Percentiles rank a stretch among this genome's conserved stretches.
These are phyloP conservation scores for Martiniozyma asiatica DNA, from an alignment of 1,139 yeast species.

Conservation along the genomic window DNA sequence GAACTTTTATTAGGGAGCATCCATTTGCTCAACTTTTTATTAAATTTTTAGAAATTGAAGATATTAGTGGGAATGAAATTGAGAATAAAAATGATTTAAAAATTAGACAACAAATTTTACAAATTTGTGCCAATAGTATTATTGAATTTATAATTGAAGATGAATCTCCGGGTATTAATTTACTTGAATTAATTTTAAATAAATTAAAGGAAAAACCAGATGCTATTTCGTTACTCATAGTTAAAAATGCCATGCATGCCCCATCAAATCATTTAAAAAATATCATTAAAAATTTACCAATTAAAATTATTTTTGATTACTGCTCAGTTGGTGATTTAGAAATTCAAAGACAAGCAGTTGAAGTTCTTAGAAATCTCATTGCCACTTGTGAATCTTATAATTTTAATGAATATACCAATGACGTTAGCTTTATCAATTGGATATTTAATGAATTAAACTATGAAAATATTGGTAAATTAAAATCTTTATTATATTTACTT, in stretches of 20 bases:
- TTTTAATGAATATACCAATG: too few relatives aligned
- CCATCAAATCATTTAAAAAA: too few relatives aligned
- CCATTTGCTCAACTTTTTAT: conserved; percentile 39
- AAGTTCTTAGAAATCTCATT: conserved; percentile 51
- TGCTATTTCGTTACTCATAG: too few relatives aligned
- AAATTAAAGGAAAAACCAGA: too few relatives aligned
- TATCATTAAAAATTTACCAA: too few relatives aligned
- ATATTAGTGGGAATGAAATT: conserved; percentile 17
- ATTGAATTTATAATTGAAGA: conserved; percentile 49
- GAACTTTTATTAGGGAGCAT: conserved; percentile 56
- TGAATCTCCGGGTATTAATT: background rate
- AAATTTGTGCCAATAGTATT: conserved; percentile 64
- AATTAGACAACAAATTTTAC: conserved; percentile 49
- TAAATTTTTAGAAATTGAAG: conserved; percentile 27
- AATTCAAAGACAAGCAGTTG: conserved; percentile 25
- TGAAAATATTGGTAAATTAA: too few relatives aligned
- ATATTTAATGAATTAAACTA: too few relatives aligned
- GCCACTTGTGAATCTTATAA: too few relatives aligned
- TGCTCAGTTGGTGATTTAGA: background rate
- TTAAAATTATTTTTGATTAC: conserved; percentile 1
- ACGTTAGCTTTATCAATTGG: too few relatives aligned
- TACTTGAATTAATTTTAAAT: background rate
- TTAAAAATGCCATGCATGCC: too few relatives aligned
- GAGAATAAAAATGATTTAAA: conserved; percentile 27
- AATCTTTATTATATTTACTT: too few relatives aligned